Conservation (phyloP, 768 basidiomycete species). For the Serendipita sp. region DNA sequence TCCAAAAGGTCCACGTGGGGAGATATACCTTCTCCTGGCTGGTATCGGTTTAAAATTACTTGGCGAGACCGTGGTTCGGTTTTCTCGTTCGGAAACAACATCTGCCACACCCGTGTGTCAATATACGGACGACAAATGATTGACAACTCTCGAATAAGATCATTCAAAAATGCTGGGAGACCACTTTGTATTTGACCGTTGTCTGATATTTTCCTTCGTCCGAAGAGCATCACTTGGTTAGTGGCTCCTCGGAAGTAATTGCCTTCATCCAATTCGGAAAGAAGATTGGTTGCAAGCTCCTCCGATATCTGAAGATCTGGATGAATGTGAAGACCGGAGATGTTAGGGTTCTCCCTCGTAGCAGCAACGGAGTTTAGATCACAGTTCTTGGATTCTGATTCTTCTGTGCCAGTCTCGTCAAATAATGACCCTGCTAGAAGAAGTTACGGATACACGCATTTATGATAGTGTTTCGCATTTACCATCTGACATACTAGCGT, state of each 20-base stretch:
- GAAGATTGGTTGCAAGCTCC: constrained; percentile 3
- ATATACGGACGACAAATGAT: constrained; percentile 33
- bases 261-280: constrained; percentile 8
- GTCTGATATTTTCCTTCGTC: constrained; percentile 21
- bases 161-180: constrained; percentile 39
- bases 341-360: background rate
- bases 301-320: constrained; percentile 8
- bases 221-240: constrained; percentile 84
- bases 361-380: background rate
- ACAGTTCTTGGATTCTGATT: too few species aligned
- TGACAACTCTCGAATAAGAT: constrained; percentile 37
- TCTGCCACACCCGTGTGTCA: constrained; percentile 30
- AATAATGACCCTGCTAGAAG: background rate
- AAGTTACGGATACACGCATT: background rate
- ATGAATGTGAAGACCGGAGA: constrained; percentile 9
- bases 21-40: constrained; percentile 76
- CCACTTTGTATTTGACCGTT: constrained; percentile 15
- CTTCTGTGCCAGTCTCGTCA: background rate
- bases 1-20: constrained; percentile 74
- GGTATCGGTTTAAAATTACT: constrained; percentile 79
- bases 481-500: background rate
- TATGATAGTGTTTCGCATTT: background rate
- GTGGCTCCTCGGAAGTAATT: constrained; percentile 21
- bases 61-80: constrained; percentile 40
- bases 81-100: constrained; percentile 43